Percentiles rank a stretch among this genome's conserved stretches.
These are phyloP conservation scores for Thielaviopsis populi DNA, from an alignment of 2,329 filamentous ascomycete species.

Conservation along the genomic window DNA sequence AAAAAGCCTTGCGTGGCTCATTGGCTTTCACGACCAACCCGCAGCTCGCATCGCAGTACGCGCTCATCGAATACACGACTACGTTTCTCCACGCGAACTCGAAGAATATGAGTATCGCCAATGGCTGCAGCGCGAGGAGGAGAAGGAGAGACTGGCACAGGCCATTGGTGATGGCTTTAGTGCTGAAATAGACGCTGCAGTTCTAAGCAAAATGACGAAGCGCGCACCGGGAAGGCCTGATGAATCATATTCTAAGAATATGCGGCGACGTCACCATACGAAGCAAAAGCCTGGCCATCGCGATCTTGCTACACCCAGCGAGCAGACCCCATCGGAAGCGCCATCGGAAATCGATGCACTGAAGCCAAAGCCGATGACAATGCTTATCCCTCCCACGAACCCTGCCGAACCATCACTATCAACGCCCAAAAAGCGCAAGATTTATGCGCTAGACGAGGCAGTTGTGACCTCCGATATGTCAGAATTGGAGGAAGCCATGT, in stretches of 20 bases:
- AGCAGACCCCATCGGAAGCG: not conserved
- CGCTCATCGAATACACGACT: constrained; percentile 37
- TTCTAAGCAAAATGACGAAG: not conserved
- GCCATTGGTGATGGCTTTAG: not conserved
- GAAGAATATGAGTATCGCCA: constrained; percentile 42
- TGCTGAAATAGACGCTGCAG: not conserved
- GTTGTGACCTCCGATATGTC: not conserved
- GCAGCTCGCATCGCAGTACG: constrained; percentile 33
- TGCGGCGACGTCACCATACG: not conserved
- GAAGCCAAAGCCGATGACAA: not conserved
- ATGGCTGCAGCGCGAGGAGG: constrained; percentile 30
- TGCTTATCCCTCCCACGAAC: not conserved
- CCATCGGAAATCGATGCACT: not conserved
- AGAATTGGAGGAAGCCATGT: not conserved
- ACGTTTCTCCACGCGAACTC: constrained; percentile 40
- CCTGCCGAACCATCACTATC: constrained; percentile 1
- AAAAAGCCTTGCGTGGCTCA: constrained; percentile 37
- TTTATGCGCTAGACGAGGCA: not conserved
- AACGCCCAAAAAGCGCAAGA: not conserved
- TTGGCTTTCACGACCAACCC: constrained; percentile 40
- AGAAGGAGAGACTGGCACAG: constrained; percentile 20
- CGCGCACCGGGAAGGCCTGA: not conserved
- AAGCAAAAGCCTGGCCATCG: not conserved
- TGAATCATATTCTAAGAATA: not conserved
- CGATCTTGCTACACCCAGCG: not conserved